phyloP scores from a whole-genome alignment of 192 early-diverging fungal species.

The Podila minutissima region DNA sequence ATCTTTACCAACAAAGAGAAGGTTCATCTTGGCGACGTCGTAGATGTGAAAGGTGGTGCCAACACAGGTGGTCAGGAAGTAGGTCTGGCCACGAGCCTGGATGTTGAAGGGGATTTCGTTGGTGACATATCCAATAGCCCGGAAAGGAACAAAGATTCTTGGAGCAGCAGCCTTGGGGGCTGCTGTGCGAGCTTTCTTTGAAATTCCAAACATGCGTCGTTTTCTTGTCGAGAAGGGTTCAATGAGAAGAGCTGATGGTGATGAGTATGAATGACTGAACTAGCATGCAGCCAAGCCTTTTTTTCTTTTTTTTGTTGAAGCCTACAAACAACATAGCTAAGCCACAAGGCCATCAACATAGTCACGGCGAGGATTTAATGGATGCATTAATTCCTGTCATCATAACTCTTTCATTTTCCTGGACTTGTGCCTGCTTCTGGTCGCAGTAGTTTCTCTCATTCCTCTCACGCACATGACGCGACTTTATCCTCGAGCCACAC shows the following conservation, averaged over 20 bases:
- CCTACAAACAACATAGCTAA: neutral
- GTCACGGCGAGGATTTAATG: too few species aligned
- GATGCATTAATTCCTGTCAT: too few species aligned
- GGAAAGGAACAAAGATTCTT: slow-evolving; percentile 86
- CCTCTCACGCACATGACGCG: slow-evolving; percentile 35
- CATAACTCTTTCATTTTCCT: too few species aligned
- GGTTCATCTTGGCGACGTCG: slow-evolving; percentile 82
- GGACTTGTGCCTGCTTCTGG: too few species aligned
- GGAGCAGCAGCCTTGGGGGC: slow-evolving; percentile 47
- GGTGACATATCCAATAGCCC: slow-evolving; percentile 92
- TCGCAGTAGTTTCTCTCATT: neutral
- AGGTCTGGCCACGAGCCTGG: slow-evolving; percentile 76
- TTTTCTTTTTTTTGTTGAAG: slow-evolving; percentile 5
- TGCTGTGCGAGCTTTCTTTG: slow-evolving; percentile 47
- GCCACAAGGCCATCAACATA: neutral
- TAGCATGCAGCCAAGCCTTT: neutral
- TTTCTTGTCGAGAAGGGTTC: neutral
- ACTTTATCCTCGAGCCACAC: slow-evolving; percentile 47
- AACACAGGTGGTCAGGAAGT: slow-evolving; percentile 88
- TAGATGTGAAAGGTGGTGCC: slow-evolving; percentile 92
- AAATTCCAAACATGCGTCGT: slow-evolving; percentile 40
- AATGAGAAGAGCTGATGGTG: neutral
- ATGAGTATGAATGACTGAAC: neutral
- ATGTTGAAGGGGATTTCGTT: slow-evolving; percentile 82
- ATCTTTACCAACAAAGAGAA: slow-evolving; percentile 73